These are phyloP conservation scores for Candida anglica DNA, from an alignment of 805 yeast species.

Conservation along the genomic window DNA sequence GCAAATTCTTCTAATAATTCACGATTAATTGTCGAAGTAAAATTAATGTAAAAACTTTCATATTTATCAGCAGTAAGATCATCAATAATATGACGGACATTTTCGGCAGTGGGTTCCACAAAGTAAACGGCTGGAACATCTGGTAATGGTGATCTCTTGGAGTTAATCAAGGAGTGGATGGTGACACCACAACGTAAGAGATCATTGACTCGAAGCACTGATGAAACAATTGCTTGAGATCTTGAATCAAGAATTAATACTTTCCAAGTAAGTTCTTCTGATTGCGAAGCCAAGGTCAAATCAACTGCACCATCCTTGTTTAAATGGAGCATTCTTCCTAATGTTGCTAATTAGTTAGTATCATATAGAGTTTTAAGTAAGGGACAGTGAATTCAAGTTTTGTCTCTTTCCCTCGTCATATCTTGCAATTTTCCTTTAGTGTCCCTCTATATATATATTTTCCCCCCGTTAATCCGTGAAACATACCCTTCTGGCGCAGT, in stretches of 20 bases:
- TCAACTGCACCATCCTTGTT: constrained; percentile 61
- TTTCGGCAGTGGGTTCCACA: constrained; percentile 80
- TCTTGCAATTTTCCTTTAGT: too few species aligned
- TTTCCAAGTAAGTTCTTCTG: constrained; percentile 81
- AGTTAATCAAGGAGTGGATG: constrained; percentile 70
- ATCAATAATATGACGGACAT: constrained; percentile 61
- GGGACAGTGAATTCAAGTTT: too few species aligned
- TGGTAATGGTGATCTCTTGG: constrained; percentile 77
- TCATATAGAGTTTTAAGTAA: too few species aligned
- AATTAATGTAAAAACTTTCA: constrained; percentile 77
- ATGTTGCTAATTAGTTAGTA: constrained; percentile 18
- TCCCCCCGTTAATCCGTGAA: too few species aligned
- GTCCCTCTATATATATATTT: too few species aligned
- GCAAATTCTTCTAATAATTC: constrained; percentile 86
- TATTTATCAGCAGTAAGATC: constrained; percentile 77
- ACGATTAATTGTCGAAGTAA: constrained; percentile 75
- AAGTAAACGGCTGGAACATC: constrained; percentile 96
- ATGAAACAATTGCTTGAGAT: constrained; percentile 82
- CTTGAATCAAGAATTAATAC: constrained; percentile 77
- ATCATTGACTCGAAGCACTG: constrained; percentile 91
- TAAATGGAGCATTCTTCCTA: constrained; percentile 83
- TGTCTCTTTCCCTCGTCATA: too few species aligned
- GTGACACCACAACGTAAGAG: constrained; percentile 88
- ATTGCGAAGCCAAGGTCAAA: constrained; percentile 40
- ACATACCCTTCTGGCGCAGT: constrained; percentile 2